Percentiles rank a stretch among this genome's conserved stretches.
Evolutionary conservation across 139 green algal genomes (phyloP).

Genomic region (Chlamydomonas sp.): DNA sequence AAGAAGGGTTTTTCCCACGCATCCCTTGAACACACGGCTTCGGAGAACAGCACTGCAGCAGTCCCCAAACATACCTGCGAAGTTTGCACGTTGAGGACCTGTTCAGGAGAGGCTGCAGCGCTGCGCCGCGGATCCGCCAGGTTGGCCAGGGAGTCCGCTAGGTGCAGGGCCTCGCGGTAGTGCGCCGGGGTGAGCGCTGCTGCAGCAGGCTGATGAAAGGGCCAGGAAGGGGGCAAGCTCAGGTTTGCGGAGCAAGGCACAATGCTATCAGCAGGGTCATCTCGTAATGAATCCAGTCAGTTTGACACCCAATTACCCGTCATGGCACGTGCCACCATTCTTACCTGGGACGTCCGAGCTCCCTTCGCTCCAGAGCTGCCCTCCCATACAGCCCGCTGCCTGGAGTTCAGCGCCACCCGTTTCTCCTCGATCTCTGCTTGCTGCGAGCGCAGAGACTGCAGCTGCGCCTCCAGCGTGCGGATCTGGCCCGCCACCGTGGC

Average conservation of each 20-base stretch:
- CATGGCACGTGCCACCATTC: background rate
- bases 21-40: background rate
- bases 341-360: background rate
- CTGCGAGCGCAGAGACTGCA: conserved; percentile 53
- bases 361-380: background rate
- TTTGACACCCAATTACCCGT: background rate
- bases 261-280: no score
- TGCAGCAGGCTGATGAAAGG: background rate
- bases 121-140: conserved; percentile 35
- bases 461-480: conserved; percentile 60
- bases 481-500: conserved; percentile 50
- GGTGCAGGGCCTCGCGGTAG: conserved; percentile 49
- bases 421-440: conserved; percentile 57
- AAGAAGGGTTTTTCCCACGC: no score
- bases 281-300: no score
- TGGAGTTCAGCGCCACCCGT: conserved; percentile 44
- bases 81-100: conserved; percentile 8
- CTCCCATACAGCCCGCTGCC: conserved; percentile 34
- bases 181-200: conserved; percentile 42
- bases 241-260: no score
- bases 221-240: background rate
- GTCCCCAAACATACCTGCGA: background rate
- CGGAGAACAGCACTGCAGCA: background rate
- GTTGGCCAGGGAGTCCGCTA: conserved; percentile 32
- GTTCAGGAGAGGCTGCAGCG: conserved; percentile 16